phyloP scores from a whole-genome alignment of 2,329 filamentous ascomycete species.

The Fusarium cicatricum region DNA sequence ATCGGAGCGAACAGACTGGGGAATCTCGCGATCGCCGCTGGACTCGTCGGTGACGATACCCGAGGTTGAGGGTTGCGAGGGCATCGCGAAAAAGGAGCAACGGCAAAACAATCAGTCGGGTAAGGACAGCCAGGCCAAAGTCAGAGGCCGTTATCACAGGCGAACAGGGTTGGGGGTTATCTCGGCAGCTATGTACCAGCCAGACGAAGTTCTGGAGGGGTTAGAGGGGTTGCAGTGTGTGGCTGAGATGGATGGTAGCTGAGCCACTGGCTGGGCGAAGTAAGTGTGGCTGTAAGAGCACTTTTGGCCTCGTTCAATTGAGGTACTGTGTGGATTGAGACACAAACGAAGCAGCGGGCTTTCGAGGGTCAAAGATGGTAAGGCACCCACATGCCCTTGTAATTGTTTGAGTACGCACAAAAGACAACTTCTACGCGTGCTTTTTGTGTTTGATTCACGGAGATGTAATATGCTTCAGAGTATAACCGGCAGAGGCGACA shows the following conservation, averaged over 20 bases:
- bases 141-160: slow-evolving; percentile 6
- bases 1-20: slow-evolving; percentile 84
- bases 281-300: slow-evolving; percentile 17
- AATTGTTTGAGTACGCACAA: too few relatives aligned
- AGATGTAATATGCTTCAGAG: too few relatives aligned
- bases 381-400: too few relatives aligned
- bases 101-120: background rate
- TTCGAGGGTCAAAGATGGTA: too few relatives aligned
- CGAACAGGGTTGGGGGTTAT: slow-evolving; percentile 18
- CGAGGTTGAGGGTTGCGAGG: slow-evolving; percentile 64
- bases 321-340: too few relatives aligned
- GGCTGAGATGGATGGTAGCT: background rate
- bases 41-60: slow-evolving; percentile 80
- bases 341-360: too few relatives aligned
- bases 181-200: slow-evolving; percentile 23
- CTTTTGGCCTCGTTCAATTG: too few relatives aligned
- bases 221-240: background rate
- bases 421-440: too few relatives aligned
- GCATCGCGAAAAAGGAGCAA: slow-evolving; percentile 47
- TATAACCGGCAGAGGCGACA: too few relatives aligned
- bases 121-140: background rate
- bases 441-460: too few relatives aligned
- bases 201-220: slow-evolving; percentile 19
- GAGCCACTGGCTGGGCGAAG: background rate
- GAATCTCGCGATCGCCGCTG: slow-evolving; percentile 87